These are phyloP conservation scores for Saprolegnia parasitica DNA, from an alignment of 352 stramenopile genomes.

Conservation along the genomic window DNA sequence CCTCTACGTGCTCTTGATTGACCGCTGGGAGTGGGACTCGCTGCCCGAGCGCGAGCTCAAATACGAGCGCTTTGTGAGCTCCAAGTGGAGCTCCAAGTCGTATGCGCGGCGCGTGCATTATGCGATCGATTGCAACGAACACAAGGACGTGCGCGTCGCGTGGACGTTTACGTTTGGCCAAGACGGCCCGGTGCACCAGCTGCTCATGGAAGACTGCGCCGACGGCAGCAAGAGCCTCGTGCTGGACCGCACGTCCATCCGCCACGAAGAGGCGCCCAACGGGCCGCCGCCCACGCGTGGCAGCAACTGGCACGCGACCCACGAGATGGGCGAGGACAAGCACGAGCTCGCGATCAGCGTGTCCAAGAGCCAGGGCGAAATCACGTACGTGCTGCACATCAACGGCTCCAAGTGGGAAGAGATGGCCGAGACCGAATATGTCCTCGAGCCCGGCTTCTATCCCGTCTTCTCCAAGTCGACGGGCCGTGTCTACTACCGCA, in stretches of 20 bases:
- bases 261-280: constrained; percentile 21
- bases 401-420: constrained; percentile 65
- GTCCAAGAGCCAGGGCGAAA: constrained; percentile 55
- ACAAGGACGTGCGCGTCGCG: constrained; percentile 37
- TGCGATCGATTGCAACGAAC: constrained; percentile 35
- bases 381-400: constrained; percentile 65
- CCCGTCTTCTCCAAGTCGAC: constrained; percentile 73
- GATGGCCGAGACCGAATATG: constrained; percentile 76
- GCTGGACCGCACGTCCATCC: constrained; percentile 32
- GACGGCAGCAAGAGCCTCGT: constrained; percentile 72
- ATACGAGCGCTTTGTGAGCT: constrained; percentile 26
- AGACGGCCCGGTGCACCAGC: constrained; percentile 65
- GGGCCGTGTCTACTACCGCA: constrained; percentile 68
- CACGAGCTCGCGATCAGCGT: constrained; percentile 64
- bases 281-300: neutral
- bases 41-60: constrained; percentile 52
- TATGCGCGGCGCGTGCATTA: constrained; percentile 70
- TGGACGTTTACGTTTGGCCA: constrained; percentile 84
- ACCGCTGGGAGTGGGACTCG: constrained; percentile 61
- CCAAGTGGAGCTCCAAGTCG: constrained; percentile 67
- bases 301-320: constrained; percentile 49
- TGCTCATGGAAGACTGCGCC: constrained; percentile 60
- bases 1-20: constrained; percentile 64
- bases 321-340: constrained; percentile 35
- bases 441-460: constrained; percentile 70